Percentiles rank a stretch among this genome's conserved stretches.
Evolutionary conservation across 2,329 filamentous ascomycete genomes (phyloP).

Genomic region (Rhytidhysteron rufulum): DNA sequence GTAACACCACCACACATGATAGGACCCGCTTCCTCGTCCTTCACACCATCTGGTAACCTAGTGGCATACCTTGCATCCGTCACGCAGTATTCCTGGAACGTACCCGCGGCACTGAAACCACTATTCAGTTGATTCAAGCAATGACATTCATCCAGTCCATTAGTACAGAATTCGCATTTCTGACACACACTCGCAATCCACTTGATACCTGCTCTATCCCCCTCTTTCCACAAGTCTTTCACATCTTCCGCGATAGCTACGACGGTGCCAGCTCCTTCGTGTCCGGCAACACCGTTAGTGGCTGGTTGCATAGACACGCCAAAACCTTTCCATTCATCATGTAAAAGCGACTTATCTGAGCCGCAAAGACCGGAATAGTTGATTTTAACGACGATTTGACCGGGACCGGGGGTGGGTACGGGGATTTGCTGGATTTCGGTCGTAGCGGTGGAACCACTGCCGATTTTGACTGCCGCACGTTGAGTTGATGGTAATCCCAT

Average conservation of each 20-base stretch:
- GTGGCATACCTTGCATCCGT: constrained; percentile 84
- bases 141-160: constrained; percentile 76
- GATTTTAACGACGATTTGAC: constrained; percentile 89
- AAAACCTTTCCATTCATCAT: constrained; percentile 69
- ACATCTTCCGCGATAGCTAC: constrained; percentile 77
- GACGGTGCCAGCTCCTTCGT: constrained; percentile 75
- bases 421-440: constrained; percentile 79
- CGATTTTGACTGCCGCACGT: too few species aligned
- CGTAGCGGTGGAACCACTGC: too few species aligned
- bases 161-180: constrained; percentile 76
- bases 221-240: constrained; percentile 63
- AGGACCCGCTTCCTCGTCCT: constrained; percentile 73
- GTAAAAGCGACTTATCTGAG: constrained; percentile 77
- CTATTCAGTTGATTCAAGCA: constrained; percentile 73
- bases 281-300: constrained; percentile 61
- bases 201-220: constrained; percentile 82
- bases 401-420: constrained; percentile 74
- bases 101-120: constrained; percentile 88
- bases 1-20: constrained; percentile 83
- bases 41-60: constrained; percentile 71
- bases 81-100: constrained; percentile 89
- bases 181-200: constrained; percentile 91
- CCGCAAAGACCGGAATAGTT: constrained; percentile 90
- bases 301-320: constrained; percentile 53
- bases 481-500: too few species aligned